Conservation (phyloP, 345 rosid species). For the Salix dunnii region DNA sequence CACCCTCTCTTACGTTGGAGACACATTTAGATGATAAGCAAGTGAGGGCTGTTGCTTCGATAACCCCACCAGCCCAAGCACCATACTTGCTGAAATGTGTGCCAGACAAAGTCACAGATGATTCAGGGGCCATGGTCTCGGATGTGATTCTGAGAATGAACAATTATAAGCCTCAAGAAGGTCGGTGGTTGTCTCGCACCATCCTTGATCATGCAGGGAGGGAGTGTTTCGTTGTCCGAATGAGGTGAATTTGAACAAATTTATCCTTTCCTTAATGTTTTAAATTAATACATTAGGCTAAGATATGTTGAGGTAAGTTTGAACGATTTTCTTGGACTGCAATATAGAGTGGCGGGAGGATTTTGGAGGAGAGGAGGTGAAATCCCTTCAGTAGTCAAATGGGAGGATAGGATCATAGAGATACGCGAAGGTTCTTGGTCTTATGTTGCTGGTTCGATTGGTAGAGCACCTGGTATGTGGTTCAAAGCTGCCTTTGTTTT, state of each 20-base stretch:
- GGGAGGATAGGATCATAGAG: slow-evolving; percentile 75
- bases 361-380: slow-evolving; percentile 86
- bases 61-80: slow-evolving; percentile 86
- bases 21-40: slow-evolving; percentile 40
- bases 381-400: slow-evolving; percentile 57
- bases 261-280: background rate
- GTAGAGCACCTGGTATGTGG: slow-evolving; percentile 83
- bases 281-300: background rate
- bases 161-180: slow-evolving; percentile 71
- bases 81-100: slow-evolving; percentile 81
- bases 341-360: slow-evolving; percentile 67
- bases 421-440: slow-evolving; percentile 90
- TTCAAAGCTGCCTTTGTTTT: background rate
- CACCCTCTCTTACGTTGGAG: slow-evolving; percentile 50
- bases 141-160: slow-evolving; percentile 69
- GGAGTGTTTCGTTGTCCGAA: slow-evolving; percentile 74
- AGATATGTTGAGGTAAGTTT: background rate
- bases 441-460: slow-evolving; percentile 77
- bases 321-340: background rate
- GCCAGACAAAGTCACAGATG: slow-evolving; percentile 86
- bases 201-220: slow-evolving; percentile 88
- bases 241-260: slow-evolving; percentile 42
- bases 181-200: slow-evolving; percentile 90
- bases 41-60: slow-evolving; percentile 50
- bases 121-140: slow-evolving; percentile 90